phyloP scores from a whole-genome alignment of 2,329 filamentous ascomycete genomes.

The Fusarium graminum region DNA sequence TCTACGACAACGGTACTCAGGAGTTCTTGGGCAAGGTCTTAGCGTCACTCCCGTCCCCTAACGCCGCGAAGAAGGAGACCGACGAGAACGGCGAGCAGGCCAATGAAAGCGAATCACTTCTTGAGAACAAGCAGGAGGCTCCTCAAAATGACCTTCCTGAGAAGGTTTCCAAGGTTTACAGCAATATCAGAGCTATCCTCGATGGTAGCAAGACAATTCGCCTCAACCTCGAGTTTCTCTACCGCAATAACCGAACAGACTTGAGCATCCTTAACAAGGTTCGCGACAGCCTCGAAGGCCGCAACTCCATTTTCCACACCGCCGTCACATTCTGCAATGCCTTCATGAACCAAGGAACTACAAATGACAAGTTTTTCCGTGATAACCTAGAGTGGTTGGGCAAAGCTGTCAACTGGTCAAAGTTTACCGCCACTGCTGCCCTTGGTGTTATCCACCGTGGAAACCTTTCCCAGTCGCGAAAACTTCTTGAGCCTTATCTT shows the following conservation, averaged over 20 bases:
- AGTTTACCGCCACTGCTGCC: conserved; percentile 97
- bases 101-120: conserved; percentile 63
- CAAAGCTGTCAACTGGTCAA: conserved; percentile 99
- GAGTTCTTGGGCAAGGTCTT: conserved; percentile 94
- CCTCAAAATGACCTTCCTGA: conserved; percentile 68
- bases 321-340: conserved; percentile 97
- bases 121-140: conserved; percentile 64
- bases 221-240: conserved; percentile 95
- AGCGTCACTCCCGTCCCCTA: conserved; percentile 76
- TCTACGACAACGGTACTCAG: conserved; percentile 98
- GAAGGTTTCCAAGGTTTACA: conserved; percentile 68
- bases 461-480: conserved; percentile 92
- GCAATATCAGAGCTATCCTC: conserved; percentile 76
- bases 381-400: conserved; percentile 98
- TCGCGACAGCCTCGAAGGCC: conserved; percentile 91
- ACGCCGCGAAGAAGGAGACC: conserved; percentile 57
- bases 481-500: conserved; percentile 93
- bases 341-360: conserved; percentile 99
- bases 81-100: conserved; percentile 61
- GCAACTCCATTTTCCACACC: conserved; percentile 98
- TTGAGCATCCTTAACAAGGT: conserved; percentile 95
- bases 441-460: conserved; percentile 96
- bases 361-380: conserved; percentile 97
- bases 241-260: conserved; percentile 94
- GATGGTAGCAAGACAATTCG: conserved; percentile 94